Conservation (phyloP, 495 filamentous ascomycete species). For the Lineolata rhizophorae region DNA sequence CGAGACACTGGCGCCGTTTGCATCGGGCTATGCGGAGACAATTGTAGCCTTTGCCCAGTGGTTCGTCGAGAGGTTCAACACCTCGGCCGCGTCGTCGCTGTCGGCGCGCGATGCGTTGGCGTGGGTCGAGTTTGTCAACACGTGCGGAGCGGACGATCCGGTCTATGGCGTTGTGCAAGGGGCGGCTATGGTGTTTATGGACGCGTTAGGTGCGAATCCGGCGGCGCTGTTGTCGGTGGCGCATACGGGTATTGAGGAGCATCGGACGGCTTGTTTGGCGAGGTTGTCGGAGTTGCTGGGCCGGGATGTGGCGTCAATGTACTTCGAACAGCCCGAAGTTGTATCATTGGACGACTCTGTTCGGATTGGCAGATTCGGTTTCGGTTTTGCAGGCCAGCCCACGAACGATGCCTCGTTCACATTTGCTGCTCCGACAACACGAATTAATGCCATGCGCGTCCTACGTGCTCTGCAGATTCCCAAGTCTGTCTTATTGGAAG, state of each 20-base stretch:
- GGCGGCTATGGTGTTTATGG: slow-evolving; percentile 86
- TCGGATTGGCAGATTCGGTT: no score
- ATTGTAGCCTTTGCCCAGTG: slow-evolving; percentile 81
- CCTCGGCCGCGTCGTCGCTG: slow-evolving; percentile 44
- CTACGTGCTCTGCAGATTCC: slow-evolving; percentile 70
- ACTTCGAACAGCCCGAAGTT: slow-evolving; percentile 22
- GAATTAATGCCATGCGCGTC: slow-evolving; percentile 72
- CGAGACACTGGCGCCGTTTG: slow-evolving; percentile 36
- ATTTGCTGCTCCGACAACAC: slow-evolving; percentile 74
- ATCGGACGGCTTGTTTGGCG: slow-evolving; percentile 49
- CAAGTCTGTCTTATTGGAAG: slow-evolving; percentile 85
- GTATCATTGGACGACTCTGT: no score
- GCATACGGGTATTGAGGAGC: slow-evolving; percentile 30
- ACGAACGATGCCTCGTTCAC: slow-evolving; percentile 28
- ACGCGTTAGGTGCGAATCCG: slow-evolving; percentile 84
- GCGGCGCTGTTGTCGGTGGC: slow-evolving; percentile 56
- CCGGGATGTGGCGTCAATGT: slow-evolving; percentile 37
- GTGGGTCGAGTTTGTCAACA: slow-evolving; percentile 88
- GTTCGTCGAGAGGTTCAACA: slow-evolving; percentile 65
- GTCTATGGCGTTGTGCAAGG: slow-evolving; percentile 53
- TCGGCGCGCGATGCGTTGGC: slow-evolving; percentile 79
- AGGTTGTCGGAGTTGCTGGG: slow-evolving; percentile 45
- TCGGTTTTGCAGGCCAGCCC: not conserved
- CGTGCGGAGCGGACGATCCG: slow-evolving; percentile 24
- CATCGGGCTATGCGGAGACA: slow-evolving; percentile 28